These are phyloP conservation scores for Hericium erinaceus DNA, from an alignment of 768 basidiomycete species.

Conservation along the genomic window DNA sequence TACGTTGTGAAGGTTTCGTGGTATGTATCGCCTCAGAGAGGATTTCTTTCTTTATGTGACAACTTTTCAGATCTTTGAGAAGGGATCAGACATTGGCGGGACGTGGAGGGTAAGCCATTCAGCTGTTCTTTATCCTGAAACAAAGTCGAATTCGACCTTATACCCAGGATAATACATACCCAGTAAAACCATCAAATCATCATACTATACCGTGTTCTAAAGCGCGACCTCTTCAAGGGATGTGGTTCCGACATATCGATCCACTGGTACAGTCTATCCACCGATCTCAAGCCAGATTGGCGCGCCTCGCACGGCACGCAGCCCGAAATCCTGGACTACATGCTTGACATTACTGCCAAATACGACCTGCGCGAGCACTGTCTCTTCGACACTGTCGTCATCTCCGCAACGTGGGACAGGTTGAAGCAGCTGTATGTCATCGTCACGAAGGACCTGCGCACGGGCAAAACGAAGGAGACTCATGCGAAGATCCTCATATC, in stretches of 20 bases:
- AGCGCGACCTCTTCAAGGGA: background rate
- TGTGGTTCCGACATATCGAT: background rate
- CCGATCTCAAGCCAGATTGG: background rate
- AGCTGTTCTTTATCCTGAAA: background rate
- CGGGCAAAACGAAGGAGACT: background rate
- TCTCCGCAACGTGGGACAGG: background rate
- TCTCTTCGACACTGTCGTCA: background rate
- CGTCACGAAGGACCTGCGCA: background rate
- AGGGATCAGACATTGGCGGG: background rate
- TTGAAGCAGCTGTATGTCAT: background rate
- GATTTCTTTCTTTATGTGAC: background rate
- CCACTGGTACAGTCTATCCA: background rate
- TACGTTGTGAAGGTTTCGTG: background rate
- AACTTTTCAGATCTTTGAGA: background rate
- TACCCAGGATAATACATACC: background rate
- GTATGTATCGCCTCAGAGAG: background rate
- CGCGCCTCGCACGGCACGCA: background rate
- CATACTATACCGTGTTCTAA: background rate
- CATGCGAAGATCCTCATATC: background rate
- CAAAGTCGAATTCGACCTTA: background rate
- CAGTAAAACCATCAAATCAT: background rate
- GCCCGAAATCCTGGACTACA: background rate
- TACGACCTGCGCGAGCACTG: background rate
- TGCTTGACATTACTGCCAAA: background rate
- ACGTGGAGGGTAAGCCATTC: slow-evolving; percentile 1